phyloP scores from a whole-genome alignment of 257 asterid species.

The Primulina eburnea region DNA sequence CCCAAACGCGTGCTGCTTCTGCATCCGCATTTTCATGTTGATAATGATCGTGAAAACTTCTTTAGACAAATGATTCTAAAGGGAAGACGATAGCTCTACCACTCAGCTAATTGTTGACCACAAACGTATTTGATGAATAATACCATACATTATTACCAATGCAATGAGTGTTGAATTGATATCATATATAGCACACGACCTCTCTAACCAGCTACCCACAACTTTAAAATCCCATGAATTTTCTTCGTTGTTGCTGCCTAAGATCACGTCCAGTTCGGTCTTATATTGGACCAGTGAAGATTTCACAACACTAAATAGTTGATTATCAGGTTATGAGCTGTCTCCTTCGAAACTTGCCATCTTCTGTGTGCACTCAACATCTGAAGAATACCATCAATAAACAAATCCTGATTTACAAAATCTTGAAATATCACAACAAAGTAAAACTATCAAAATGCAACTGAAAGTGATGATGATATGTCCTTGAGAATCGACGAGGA shows the following conservation, averaged over 20 bases:
- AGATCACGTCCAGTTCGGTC: slow-evolving; percentile 35
- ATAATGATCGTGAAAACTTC: background rate
- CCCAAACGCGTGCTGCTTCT: slow-evolving; percentile 29
- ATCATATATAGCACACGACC: slow-evolving; percentile 35
- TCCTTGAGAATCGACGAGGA: slow-evolving; percentile 44
- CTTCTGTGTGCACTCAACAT: slow-evolving; percentile 41
- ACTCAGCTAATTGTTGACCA: background rate
- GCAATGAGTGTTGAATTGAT: slow-evolving; percentile 43
- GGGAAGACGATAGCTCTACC: background rate
- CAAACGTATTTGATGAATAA: background rate
- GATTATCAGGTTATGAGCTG: slow-evolving; percentile 27
- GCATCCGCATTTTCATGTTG: slow-evolving; percentile 34
- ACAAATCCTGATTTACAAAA: background rate
- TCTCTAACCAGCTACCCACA: slow-evolving; percentile 44
- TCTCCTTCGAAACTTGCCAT: slow-evolving; percentile 45
- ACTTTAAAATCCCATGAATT: slow-evolving; percentile 41
- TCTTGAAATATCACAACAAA: background rate
- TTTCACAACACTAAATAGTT: slow-evolving; percentile 32
- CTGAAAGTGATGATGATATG: slow-evolving; percentile 42
- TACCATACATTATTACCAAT: slow-evolving; percentile 26
- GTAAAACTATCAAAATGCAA: background rate
- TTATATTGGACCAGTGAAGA: slow-evolving; percentile 34
- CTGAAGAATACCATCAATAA: slow-evolving; percentile 23
- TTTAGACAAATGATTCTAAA: background rate
- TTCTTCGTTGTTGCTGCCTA: slow-evolving; percentile 28